Evolutionary conservation across 768 basidiomycete species (phyloP).

Genomic region (Pulveroboletus ravenelii): DNA sequence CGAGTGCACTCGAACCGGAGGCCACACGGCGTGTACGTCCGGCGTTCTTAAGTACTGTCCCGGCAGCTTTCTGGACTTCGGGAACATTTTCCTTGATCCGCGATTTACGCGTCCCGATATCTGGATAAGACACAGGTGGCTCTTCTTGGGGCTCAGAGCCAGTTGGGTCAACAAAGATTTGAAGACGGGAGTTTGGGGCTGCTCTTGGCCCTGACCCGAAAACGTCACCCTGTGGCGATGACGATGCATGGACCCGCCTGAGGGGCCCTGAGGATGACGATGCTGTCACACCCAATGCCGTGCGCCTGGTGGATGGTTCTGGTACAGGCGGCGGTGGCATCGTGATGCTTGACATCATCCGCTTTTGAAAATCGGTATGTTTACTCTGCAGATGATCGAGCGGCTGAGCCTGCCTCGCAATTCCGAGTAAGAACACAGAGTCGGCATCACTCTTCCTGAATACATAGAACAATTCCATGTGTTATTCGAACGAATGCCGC

Average conservation of each 20-base stretch:
- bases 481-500: slow-evolving; percentile 25
- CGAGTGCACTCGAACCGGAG: slow-evolving; percentile 27
- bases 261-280: slow-evolving; percentile 31
- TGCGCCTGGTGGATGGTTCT: slow-evolving; percentile 36
- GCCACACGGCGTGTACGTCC: slow-evolving; percentile 52
- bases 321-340: slow-evolving; percentile 35
- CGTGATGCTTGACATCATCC: slow-evolving; percentile 64
- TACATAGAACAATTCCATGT: not conserved
- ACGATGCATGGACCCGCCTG: slow-evolving; percentile 10
- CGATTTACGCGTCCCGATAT: slow-evolving; percentile 72
- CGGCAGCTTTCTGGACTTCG: slow-evolving; percentile 63
- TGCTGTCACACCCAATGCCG: slow-evolving; percentile 43
- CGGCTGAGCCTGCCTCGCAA: slow-evolving; percentile 76
- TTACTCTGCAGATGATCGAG: slow-evolving; percentile 73
- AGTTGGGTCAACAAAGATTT: slow-evolving; percentile 69
- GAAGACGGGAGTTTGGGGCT: slow-evolving; percentile 53
- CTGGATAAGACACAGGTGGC: slow-evolving; percentile 53
- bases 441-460: slow-evolving; percentile 85
- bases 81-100: slow-evolving; percentile 76
- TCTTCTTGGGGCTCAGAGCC: slow-evolving; percentile 46
- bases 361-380: slow-evolving; percentile 85
- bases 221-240: slow-evolving; percentile 25
- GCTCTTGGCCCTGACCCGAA: slow-evolving; percentile 33
- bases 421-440: slow-evolving; percentile 80
- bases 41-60: slow-evolving; percentile 61